Conservation (phyloP, 805 yeast genomes). For the Komagataella populi region DNA sequence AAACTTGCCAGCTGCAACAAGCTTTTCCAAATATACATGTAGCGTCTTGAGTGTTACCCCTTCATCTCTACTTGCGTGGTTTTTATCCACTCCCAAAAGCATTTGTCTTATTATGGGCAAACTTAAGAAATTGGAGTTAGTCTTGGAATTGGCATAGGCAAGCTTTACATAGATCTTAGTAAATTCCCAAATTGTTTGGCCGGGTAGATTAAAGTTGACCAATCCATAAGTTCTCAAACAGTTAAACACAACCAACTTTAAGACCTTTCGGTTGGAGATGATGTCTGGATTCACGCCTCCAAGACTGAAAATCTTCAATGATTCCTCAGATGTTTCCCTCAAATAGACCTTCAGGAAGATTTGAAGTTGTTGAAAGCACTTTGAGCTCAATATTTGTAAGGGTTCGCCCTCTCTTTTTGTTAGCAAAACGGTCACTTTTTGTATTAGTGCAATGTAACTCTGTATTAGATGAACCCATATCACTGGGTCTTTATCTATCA, state of each 20-base stretch:
- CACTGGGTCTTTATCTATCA: conserved; percentile 73
- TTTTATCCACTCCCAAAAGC: conserved; percentile 31
- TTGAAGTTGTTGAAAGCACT: conserved; percentile 45
- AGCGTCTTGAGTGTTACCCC: conserved; percentile 18
- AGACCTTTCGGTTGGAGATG: conserved; percentile 29
- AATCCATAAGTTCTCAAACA: conserved; percentile 39
- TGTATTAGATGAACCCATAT: conserved; percentile 68
- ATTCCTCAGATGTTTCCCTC: conserved; percentile 47
- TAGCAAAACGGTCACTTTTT: conserved; percentile 24
- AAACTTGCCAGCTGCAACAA: conserved; percentile 35
- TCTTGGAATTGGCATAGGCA: conserved; percentile 13
- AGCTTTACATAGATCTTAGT: conserved; percentile 34
- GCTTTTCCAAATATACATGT: conserved; percentile 36
- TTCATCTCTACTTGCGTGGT: not conserved
- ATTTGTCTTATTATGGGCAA: conserved; percentile 30
- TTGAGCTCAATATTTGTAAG: conserved; percentile 24
- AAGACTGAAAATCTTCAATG: conserved; percentile 45
- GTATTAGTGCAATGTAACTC: conserved; percentile 40
- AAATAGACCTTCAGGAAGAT: conserved; percentile 43
- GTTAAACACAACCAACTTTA: conserved; percentile 37
- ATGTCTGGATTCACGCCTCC: conserved; percentile 69
- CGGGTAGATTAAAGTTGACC: conserved; percentile 40
- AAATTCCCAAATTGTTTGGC: conserved; percentile 55
- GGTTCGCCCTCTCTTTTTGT: conserved; percentile 17
- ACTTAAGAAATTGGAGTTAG: conserved; percentile 17